A percentile compares a stretch with the other conserved stretches of the same genome.
phyloP scores from a whole-genome alignment of 345 rosid species.

The Camelina neglecta region DNA sequence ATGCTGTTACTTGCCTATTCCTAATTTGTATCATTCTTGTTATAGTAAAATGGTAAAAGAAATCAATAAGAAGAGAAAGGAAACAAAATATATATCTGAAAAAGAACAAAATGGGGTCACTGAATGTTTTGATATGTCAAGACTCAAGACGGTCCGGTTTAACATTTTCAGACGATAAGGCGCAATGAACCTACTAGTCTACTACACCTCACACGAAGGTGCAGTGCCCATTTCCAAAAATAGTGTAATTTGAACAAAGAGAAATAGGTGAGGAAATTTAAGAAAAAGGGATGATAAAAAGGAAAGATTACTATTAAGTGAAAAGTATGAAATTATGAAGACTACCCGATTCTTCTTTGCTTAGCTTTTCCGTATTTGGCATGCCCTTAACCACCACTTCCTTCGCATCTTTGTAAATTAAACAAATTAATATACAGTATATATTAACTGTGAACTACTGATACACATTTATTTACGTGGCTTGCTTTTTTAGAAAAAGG shows the following conservation, averaged over 20 bases:
- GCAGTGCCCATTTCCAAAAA: slow-evolving; percentile 31
- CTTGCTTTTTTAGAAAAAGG: not conserved
- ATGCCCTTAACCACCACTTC: slow-evolving; percentile 33
- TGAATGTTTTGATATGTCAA: slow-evolving; percentile 24
- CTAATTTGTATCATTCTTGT: slow-evolving; percentile 29
- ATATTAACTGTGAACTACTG: too few species aligned
- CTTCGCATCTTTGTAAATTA: slow-evolving; percentile 5
- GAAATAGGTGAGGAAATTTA: slow-evolving; percentile 5
- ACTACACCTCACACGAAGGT: slow-evolving; percentile 35
- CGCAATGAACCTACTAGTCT: slow-evolving; percentile 33
- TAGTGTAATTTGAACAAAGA: slow-evolving; percentile 2
- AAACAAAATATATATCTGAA: not conserved
- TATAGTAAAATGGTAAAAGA: slow-evolving; percentile 12
- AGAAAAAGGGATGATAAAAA: not conserved
- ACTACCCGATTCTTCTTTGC: slow-evolving; percentile 30
- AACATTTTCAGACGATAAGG: slow-evolving; percentile 26
- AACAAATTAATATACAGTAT: not conserved
- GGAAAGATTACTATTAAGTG: slow-evolving; percentile 29
- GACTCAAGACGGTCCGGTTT: slow-evolving; percentile 7
- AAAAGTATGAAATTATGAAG: slow-evolving; percentile 37
- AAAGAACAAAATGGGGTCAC: slow-evolving; percentile 36
- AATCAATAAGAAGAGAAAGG: not conserved
- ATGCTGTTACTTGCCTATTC: slow-evolving; percentile 1
- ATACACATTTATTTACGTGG: not conserved
- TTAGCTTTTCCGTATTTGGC: slow-evolving; percentile 39